Percentiles rank a stretch among this genome's conserved stretches.
These are phyloP conservation scores for Solanum chiquidenum DNA, from an alignment of 257 asterid genomes.

Conservation along the genomic window DNA sequence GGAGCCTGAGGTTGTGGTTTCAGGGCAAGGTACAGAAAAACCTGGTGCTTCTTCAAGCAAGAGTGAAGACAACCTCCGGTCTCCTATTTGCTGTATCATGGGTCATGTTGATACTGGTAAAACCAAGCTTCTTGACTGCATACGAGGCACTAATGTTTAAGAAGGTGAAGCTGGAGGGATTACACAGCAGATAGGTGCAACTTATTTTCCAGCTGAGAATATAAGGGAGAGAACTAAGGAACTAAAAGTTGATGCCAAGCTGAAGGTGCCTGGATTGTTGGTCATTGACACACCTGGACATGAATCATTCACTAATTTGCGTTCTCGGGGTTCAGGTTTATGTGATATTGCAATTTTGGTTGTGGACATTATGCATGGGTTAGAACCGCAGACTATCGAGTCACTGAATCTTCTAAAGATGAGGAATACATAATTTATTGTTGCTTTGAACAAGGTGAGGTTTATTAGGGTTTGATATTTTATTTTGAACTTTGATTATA, in stretches of 20 bases:
- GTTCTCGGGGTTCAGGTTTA: constrained; percentile 94
- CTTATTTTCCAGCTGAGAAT: constrained; percentile 92
- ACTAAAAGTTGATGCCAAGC: constrained; percentile 88
- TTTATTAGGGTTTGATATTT: not conserved
- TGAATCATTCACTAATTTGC: constrained; percentile 84
- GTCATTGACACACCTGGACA: constrained; percentile 99
- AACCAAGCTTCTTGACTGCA: constrained; percentile 93
- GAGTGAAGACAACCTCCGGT: constrained; percentile 49
- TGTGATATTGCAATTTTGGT: constrained; percentile 96
- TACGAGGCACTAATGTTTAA: constrained; percentile 95
- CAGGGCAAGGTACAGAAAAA: not conserved
- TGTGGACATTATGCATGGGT: constrained; percentile 95
- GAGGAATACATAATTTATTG: constrained; percentile 84
- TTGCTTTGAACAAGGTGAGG: constrained; percentile 87
- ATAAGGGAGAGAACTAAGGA: constrained; percentile 95
- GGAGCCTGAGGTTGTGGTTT: constrained; percentile 22
- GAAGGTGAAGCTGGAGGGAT: constrained; percentile 99
- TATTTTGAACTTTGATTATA: not conserved
- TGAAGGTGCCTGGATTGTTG: constrained; percentile 88
- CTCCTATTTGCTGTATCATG: constrained; percentile 98
- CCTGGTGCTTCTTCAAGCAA: constrained; percentile 12
- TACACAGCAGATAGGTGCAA: constrained; percentile 98
- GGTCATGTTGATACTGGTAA: constrained; percentile 99
- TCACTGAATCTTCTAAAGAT: constrained; percentile 86
- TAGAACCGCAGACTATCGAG: constrained; percentile 96